A percentile compares a stretch with the other conserved stretches of the same genome.
Evolutionary conservation across 1,284 basidiomycete species (phyloP).

Genomic region (Puccinia sorghi): DNA sequence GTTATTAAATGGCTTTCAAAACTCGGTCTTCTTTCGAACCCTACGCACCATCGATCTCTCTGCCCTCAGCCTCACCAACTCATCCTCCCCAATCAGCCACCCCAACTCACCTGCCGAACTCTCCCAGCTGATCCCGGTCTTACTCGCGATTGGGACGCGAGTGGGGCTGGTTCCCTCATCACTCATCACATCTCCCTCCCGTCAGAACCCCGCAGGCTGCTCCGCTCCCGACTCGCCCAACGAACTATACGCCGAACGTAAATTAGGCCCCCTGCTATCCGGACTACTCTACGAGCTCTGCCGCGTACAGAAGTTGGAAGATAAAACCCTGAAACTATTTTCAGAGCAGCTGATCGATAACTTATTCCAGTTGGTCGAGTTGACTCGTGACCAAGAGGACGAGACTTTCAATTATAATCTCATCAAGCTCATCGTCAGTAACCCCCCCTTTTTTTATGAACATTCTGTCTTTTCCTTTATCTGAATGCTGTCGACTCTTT

Average conservation of each 20-base stretch:
- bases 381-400: conserved; percentile 80
- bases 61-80: conserved; percentile 7
- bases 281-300: conserved; percentile 82
- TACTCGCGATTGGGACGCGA: conserved; percentile 24
- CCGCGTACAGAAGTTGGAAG: conserved; percentile 76
- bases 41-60: conserved; percentile 29
- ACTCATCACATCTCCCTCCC: conserved; percentile 7
- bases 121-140: conserved; percentile 29
- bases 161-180: conserved; percentile 22
- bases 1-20: conserved; percentile 32
- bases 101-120: neutral
- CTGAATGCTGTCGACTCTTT: neutral
- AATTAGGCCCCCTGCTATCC: conserved; percentile 30
- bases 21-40: conserved; percentile 34
- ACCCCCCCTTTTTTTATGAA: neutral
- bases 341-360: conserved; percentile 81
- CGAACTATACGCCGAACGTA: conserved; percentile 35
- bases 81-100: conserved; percentile 11
- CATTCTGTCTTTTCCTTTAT: neutral
- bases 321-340: conserved; percentile 69
- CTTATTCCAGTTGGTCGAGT: conserved; percentile 90
- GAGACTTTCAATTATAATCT: conserved; percentile 91
- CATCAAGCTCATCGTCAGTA: conserved; percentile 78
- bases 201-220: neutral
- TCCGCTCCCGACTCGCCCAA: conserved; percentile 14